These are phyloP conservation scores for Sporodiniella umbellata DNA, from an alignment of 371 early-diverging fungal species.

Conservation along the genomic window DNA sequence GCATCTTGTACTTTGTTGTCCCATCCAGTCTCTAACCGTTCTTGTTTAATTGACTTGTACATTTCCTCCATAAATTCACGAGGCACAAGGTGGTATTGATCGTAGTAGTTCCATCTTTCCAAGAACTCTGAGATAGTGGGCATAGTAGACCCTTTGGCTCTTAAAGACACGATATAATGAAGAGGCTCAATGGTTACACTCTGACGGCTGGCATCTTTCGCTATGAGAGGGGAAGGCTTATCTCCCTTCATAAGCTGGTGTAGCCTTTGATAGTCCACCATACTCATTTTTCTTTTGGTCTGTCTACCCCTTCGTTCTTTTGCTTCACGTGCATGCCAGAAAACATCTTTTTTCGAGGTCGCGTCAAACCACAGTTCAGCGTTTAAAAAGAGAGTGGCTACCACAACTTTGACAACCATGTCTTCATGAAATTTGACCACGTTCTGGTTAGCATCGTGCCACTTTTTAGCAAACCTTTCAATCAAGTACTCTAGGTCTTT, in stretches of 20 bases:
- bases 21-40: constrained; percentile 58
- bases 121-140: constrained; percentile 38
- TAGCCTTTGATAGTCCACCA: constrained; percentile 24
- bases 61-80: constrained; percentile 49
- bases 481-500: constrained; percentile 75
- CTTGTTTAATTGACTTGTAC: constrained; percentile 46
- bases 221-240: not conserved
- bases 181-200: constrained; percentile 39
- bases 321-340: constrained; percentile 44
- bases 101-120: constrained; percentile 45
- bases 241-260: not conserved
- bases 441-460: constrained; percentile 63
- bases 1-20: constrained; percentile 29
- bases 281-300: constrained; percentile 27
- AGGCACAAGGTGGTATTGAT: constrained; percentile 42
- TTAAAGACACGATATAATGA: constrained; percentile 39
- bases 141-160: constrained; percentile 21
- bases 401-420: constrained; percentile 73
- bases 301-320: constrained; percentile 39
- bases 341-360: constrained; percentile 44
- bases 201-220: constrained; percentile 9
- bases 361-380: constrained; percentile 81
- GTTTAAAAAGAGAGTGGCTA: constrained; percentile 84
- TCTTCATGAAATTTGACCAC: constrained; percentile 59
- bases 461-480: constrained; percentile 76